These are phyloP conservation scores for Kluyveromyces dobzhanskii DNA, from an alignment of 805 yeast species.

Conservation along the genomic window DNA sequence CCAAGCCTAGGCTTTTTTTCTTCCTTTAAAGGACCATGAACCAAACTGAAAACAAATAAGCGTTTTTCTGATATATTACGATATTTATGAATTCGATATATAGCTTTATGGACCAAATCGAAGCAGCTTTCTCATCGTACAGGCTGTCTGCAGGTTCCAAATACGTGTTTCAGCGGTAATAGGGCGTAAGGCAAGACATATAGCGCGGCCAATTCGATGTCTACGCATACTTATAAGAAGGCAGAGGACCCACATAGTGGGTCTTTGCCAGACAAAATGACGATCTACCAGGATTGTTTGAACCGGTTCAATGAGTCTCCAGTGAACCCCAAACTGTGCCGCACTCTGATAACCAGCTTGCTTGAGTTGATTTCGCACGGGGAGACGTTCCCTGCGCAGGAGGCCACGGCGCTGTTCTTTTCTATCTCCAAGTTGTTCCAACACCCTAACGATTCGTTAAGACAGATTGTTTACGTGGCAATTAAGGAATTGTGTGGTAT, in stretches of 20 bases:
- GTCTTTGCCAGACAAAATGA: conserved; percentile 84
- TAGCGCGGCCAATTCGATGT: conserved; percentile 40
- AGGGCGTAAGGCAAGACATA: no score
- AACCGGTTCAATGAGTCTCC: conserved; percentile 90
- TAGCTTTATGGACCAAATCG: no score
- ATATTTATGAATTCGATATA: no score
- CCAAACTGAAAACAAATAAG: no score
- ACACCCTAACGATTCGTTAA: conserved; percentile 70
- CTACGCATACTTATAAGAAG: conserved; percentile 76
- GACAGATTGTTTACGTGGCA: conserved; percentile 90
- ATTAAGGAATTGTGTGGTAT: conserved; percentile 81
- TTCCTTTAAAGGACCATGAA: no score
- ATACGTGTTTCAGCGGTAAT: no score
- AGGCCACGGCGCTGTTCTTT: conserved; percentile 88
- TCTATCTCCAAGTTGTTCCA: conserved; percentile 92
- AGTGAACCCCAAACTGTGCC: conserved; percentile 79
- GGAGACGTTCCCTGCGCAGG: conserved; percentile 77
- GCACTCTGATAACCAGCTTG: conserved; percentile 72
- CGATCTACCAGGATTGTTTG: conserved; percentile 91
- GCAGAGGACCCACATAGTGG: conserved; percentile 68
- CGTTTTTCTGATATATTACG: no score
- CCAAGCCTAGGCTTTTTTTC: no score
- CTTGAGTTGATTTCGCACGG: conserved; percentile 78
- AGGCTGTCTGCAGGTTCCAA: no score
- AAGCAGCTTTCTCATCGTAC: no score